Conservation (phyloP, 2,329 filamentous ascomycete genomes). For the Cordyceps sp. region DNA sequence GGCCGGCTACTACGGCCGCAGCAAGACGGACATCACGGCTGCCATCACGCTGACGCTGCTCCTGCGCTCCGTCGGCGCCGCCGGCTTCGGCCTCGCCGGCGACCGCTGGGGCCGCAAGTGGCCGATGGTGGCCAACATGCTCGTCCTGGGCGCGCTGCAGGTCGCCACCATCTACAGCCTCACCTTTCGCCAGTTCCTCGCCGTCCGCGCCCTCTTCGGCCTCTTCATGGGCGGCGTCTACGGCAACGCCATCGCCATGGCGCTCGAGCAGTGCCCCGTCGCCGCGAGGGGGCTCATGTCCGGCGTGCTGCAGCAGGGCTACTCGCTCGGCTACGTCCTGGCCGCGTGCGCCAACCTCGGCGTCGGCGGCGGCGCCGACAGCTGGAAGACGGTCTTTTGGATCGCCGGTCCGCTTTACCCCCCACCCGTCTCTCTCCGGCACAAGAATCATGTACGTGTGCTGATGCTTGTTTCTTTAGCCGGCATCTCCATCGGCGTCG, state of each 20-base stretch:
- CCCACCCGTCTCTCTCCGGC: not conserved
- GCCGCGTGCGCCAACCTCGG: slow-evolving; percentile 62
- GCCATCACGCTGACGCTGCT: slow-evolving; percentile 63
- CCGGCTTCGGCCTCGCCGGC: slow-evolving; percentile 58
- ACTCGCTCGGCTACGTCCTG: slow-evolving; percentile 64
- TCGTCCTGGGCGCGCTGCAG: slow-evolving; percentile 49
- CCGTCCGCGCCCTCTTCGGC: slow-evolving; percentile 55
- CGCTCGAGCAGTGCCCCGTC: slow-evolving; percentile 54
- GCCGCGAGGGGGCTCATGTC: slow-evolving; percentile 62
- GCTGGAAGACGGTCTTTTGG: slow-evolving; percentile 67
- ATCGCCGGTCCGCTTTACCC: slow-evolving; percentile 27
- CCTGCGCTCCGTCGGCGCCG: slow-evolving; percentile 58
- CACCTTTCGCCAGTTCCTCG: slow-evolving; percentile 61
- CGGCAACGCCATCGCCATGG: slow-evolving; percentile 64
- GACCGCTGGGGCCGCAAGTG: slow-evolving; percentile 72
- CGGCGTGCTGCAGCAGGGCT: slow-evolving; percentile 69
- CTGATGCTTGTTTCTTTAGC: slow-evolving; percentile 23
- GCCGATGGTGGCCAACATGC: slow-evolving; percentile 70
- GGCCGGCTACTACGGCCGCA: slow-evolving; percentile 28
- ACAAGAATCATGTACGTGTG: no score
- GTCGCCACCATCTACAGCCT: slow-evolving; percentile 61
- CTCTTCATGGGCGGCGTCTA: slow-evolving; percentile 72
- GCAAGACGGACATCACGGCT: slow-evolving; percentile 52
- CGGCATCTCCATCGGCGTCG: slow-evolving; percentile 50
- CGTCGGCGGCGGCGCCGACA: slow-evolving; percentile 44